Base-by-base conservation (phyloP, 1,139 yeast genomes). In the Debaryomyces subglobosus region DNA sequence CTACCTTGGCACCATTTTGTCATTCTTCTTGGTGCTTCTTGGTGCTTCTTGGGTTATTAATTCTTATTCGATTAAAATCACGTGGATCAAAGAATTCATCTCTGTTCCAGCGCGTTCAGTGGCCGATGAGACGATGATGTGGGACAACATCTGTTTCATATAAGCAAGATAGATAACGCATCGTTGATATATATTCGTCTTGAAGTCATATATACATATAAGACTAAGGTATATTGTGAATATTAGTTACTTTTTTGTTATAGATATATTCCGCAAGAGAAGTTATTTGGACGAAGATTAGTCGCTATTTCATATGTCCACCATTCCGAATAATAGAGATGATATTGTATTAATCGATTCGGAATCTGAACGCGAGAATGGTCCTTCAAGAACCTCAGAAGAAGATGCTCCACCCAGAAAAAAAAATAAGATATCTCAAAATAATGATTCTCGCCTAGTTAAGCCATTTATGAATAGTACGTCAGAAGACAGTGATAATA, bases 301-400 rank as follows among this genome's bases (percentile, higher is more conserved):
- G 25, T 21, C 13, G n/a, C 15, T 30, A 32, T 40, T 40, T 40
- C 43, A 40, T 30, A 42, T 42, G 45, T 42, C 45, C 20, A 25
- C 25, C 15, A 18, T 33, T 42, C 33, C 39, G 20, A 42, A 42
- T 25, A 42, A 35, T 25, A 32, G 45, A 34, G 24, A 34, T 34
- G 63, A 60, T 16, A 55, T 61, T 20, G 54, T 61, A 24, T 52
- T 62, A 29, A 49, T 62, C 30, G 64, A 60, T 39, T 59, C 64
- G 3, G 61, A 57, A 30, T 52, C 61, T 5, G 63, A 60, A 10
- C 48, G 44, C 21, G 52, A 45, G 43, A 51, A 42, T 20, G 16
- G 40, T n/a, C 8, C 15, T 15, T 13, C 37, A n/a, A 20, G 15
- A 21, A 6, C 4, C 5, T 9, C 25, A 21, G 36, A 18, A 18